Conservation (phyloP, 345 rosid species). For the Ricinus communis region DNA sequence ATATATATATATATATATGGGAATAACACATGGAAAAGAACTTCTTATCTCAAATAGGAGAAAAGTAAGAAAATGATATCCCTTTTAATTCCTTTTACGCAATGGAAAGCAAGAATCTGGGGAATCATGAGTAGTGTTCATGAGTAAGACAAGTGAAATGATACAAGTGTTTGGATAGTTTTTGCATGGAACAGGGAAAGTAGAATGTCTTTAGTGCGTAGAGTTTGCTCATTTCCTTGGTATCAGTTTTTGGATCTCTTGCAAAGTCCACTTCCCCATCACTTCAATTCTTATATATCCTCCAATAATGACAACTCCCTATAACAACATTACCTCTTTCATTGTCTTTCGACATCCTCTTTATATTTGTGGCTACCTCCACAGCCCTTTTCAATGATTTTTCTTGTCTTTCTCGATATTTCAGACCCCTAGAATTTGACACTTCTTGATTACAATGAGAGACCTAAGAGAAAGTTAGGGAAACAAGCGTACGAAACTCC, state of each 20-base stretch:
- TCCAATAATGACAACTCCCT: not conserved
- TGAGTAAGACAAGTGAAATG: not conserved
- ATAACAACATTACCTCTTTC: not conserved
- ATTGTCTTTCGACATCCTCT: not conserved
- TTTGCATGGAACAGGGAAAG: not conserved
- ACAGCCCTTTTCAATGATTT: not conserved
- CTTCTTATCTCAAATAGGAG: not conserved
- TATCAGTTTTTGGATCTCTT: not conserved
- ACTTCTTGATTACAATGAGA: not conserved
- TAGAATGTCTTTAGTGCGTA: constrained; percentile 1
- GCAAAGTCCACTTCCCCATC: constrained; percentile 10
- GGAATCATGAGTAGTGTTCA: not conserved
- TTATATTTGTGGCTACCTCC: not conserved
- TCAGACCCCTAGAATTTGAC: too few relatives aligned
- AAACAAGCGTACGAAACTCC: too few relatives aligned
- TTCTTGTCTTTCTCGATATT: not conserved
- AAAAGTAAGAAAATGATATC: not conserved
- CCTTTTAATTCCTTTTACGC: not conserved
- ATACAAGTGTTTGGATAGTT: not conserved
- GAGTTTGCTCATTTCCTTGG: not conserved
- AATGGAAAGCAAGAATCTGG: not conserved
- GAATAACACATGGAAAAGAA: not conserved
- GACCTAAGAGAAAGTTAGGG: too few relatives aligned
- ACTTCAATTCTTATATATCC: not conserved
- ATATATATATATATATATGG: too few relatives aligned